phyloP scores from a whole-genome alignment of 106 monocot species.

The Gastrodia elata region DNA sequence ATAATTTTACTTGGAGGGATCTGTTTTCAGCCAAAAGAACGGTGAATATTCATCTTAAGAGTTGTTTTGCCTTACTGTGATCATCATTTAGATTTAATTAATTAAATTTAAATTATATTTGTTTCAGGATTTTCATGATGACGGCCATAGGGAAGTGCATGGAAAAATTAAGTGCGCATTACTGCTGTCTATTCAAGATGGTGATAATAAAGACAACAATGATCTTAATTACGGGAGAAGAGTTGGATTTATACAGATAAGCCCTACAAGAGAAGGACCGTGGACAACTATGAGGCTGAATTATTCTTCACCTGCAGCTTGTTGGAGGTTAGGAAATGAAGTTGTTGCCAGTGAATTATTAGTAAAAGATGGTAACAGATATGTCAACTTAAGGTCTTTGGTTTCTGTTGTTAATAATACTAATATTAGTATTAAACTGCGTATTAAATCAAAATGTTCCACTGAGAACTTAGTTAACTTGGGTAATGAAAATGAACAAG shows the following conservation, averaged over 20 bases:
- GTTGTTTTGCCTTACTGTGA: not conserved
- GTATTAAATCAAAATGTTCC: slow-evolving; percentile 38
- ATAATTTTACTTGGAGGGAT: slow-evolving; percentile 40
- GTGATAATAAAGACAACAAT: slow-evolving; percentile 21
- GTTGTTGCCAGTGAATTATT: slow-evolving; percentile 91
- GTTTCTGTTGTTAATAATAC: slow-evolving; percentile 85
- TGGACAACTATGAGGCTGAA: slow-evolving; percentile 95
- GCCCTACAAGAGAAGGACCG: slow-evolving; percentile 79
- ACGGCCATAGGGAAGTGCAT: slow-evolving; percentile 6
- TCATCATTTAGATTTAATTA: not conserved
- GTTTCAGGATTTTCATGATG: slow-evolving; percentile 33
- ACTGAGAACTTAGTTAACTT: slow-evolving; percentile 7
- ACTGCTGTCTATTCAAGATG: slow-evolving; percentile 38
- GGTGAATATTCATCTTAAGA: slow-evolving; percentile 28
- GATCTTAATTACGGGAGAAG: slow-evolving; percentile 20
- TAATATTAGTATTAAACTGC: slow-evolving; percentile 49
- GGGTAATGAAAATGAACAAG: slow-evolving; percentile 11
- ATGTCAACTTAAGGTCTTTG: slow-evolving; percentile 77
- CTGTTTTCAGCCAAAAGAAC: slow-evolving; percentile 33
- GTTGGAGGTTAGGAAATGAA: slow-evolving; percentile 91
- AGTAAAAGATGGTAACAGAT: slow-evolving; percentile 75
- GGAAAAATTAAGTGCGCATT: slow-evolving; percentile 77
- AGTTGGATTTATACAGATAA: slow-evolving; percentile 75
- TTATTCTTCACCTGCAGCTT: slow-evolving; percentile 75
- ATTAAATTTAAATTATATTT: slow-evolving; percentile 7